A percentile compares a stretch with the other conserved stretches of the same genome.
Evolutionary conservation across 441 rosid genomes (phyloP).

Genomic region (Cnidoscolus chayamansa): DNA sequence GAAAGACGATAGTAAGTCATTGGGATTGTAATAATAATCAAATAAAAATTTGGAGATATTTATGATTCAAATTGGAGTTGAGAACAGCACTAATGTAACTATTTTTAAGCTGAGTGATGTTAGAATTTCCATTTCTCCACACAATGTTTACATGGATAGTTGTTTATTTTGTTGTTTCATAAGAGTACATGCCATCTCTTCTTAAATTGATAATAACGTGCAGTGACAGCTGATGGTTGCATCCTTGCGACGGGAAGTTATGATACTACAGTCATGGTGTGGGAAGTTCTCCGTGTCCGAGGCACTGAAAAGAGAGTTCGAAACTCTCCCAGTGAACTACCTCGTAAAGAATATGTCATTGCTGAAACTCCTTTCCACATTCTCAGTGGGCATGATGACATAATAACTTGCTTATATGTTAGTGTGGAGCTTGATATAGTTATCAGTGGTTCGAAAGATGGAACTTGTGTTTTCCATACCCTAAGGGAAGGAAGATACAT

Average conservation of each 20-base stretch:
- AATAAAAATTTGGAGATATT: too few relatives aligned
- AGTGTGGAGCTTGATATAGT: conserved; percentile 94
- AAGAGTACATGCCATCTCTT: conserved; percentile 17
- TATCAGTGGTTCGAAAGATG: conserved; percentile 98
- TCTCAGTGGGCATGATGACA: conserved; percentile 93
- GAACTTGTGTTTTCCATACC: conserved; percentile 92
- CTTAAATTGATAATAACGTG: conserved; percentile 29
- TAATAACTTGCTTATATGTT: conserved; percentile 81
- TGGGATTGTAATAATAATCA: too few relatives aligned
- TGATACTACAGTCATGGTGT: conserved; percentile 97
- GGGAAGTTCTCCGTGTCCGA: conserved; percentile 69
- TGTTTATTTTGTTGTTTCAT: conserved; percentile 12
- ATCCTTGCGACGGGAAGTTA: conserved; percentile 97
- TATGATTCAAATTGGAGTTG: too few relatives aligned
- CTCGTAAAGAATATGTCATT: conserved; percentile 68
- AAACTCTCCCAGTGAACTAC: conserved; percentile 45
- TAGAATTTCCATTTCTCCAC: neutral
- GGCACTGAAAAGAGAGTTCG: conserved; percentile 67
- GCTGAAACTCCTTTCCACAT: conserved; percentile 93
- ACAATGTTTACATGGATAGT: conserved; percentile 7
- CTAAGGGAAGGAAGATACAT: conserved; percentile 87
- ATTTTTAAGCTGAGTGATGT: too few relatives aligned
- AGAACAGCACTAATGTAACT: too few relatives aligned
- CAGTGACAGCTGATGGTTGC: conserved; percentile 86
- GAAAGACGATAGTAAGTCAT: too few relatives aligned